Conservation (phyloP, 257 asterid species). For the Eucommia ulmoides region DNA sequence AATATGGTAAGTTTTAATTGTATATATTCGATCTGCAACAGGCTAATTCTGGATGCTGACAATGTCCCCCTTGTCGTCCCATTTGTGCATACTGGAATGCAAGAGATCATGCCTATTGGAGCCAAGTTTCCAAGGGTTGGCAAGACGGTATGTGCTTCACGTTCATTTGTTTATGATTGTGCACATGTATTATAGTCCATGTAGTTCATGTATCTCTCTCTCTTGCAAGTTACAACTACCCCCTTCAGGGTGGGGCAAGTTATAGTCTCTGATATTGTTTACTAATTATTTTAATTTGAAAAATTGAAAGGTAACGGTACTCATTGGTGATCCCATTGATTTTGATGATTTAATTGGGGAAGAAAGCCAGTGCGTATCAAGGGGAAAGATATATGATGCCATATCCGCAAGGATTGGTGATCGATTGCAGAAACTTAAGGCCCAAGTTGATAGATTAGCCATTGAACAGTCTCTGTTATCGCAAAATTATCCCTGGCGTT, state of each 20-base stretch:
- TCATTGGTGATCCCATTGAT: conserved; percentile 73
- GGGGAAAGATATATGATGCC: conserved; percentile 64
- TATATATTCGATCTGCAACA: conserved; percentile 15
- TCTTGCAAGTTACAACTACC: no score
- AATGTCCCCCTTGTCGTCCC: conserved; percentile 66
- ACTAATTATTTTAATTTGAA: conserved; percentile 1
- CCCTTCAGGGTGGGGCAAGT: no score
- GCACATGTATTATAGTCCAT: no score
- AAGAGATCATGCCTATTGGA: conserved; percentile 85
- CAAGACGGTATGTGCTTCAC: conserved; percentile 68
- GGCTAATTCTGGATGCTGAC: conserved; percentile 81
- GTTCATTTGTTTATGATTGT: no score
- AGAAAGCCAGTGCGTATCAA: conserved; percentile 27
- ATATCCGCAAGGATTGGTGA: conserved; percentile 58
- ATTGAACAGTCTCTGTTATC: conserved; percentile 26
- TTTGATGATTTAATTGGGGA: conserved; percentile 50
- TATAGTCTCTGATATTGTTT: no score
- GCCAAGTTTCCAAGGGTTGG: conserved; percentile 83
- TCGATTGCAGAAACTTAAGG: conserved; percentile 45
- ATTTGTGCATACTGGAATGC: conserved; percentile 90
- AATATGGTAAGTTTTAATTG: neutral
- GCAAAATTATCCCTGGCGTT: conserved; percentile 16
- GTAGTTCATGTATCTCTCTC: no score
- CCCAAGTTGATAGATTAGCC: conserved; percentile 54
- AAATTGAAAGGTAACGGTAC: conserved; percentile 65